Conservation (phyloP, 73 alveolate species). For the Breviolum minutum region DNA sequence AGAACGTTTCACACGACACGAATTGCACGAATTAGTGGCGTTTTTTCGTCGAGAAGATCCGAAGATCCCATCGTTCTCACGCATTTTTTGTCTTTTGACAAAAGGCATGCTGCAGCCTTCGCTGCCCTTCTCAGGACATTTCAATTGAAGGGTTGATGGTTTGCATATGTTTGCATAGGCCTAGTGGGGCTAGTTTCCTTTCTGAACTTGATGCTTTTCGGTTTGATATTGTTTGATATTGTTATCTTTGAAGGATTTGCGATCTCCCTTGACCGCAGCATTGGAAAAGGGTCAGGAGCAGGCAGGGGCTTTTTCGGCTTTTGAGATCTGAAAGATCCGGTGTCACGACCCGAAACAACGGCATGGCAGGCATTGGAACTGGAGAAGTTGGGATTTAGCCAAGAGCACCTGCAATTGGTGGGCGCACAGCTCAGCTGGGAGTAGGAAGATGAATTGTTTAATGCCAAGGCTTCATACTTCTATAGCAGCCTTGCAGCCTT, state of each 20-base stretch:
- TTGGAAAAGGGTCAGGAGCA: conserved; percentile 15
- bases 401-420: conserved; percentile 49
- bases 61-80: neutral
- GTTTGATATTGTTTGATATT: neutral
- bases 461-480: too few relatives aligned
- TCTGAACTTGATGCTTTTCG: neutral
- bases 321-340: too few relatives aligned
- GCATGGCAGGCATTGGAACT: conserved; percentile 20
- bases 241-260: conserved; percentile 21
- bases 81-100: neutral
- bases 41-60: neutral
- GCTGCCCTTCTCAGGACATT: conserved; percentile 35
- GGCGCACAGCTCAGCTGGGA: neutral
- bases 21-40: too few relatives aligned
- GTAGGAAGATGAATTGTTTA: too few relatives aligned
- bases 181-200: neutral
- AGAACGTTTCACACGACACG: too few relatives aligned
- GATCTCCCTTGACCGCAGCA: conserved; percentile 77
- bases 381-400: conserved; percentile 47
- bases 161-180: too few relatives aligned
- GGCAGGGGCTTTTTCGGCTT: neutral
- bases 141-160: neutral
- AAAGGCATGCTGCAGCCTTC: conserved; percentile 46
- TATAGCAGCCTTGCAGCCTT: too few relatives aligned
- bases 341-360: neutral